Conservation (phyloP, 1,284 basidiomycete species). For the Athelia psychrophila region DNA sequence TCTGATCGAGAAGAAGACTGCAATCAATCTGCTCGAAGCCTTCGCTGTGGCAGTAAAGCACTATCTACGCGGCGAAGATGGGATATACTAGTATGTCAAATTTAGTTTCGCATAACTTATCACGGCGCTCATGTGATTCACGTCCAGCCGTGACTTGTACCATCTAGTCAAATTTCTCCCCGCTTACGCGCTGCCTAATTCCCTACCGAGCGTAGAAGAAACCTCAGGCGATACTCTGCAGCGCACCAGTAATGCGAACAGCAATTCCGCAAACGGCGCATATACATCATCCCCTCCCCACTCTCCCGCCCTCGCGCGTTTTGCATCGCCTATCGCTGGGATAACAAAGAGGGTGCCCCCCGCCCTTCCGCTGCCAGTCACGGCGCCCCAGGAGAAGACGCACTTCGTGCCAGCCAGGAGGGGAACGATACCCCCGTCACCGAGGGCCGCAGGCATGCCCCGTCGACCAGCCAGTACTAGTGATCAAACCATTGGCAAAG, state of each 20-base stretch:
- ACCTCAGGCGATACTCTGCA: slow-evolving; percentile 14
- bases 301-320: background rate
- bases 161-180: slow-evolving; percentile 69
- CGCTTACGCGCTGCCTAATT: slow-evolving; percentile 55
- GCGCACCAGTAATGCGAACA: background rate
- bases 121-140: background rate
- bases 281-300: background rate
- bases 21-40: slow-evolving; percentile 55
- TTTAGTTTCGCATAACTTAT: slow-evolving; percentile 9
- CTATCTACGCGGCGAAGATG: slow-evolving; percentile 62
- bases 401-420: background rate
- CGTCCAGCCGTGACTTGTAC: slow-evolving; percentile 52
- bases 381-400: background rate
- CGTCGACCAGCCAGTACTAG: too few species aligned
- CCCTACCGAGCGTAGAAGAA: slow-evolving; percentile 45
- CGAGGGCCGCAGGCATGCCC: background rate
- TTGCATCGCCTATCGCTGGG: background rate
- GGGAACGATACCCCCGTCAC: background rate
- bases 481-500: background rate
- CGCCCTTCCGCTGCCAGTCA: slow-evolving; percentile 8
- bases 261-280: background rate
- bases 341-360: background rate
- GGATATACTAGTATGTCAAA: slow-evolving; percentile 48
- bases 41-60: slow-evolving; percentile 52
- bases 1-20: slow-evolving; percentile 66